Conservation (phyloP, 2,329 filamentous ascomycete species). For the Achaetomium macrosporum region DNA sequence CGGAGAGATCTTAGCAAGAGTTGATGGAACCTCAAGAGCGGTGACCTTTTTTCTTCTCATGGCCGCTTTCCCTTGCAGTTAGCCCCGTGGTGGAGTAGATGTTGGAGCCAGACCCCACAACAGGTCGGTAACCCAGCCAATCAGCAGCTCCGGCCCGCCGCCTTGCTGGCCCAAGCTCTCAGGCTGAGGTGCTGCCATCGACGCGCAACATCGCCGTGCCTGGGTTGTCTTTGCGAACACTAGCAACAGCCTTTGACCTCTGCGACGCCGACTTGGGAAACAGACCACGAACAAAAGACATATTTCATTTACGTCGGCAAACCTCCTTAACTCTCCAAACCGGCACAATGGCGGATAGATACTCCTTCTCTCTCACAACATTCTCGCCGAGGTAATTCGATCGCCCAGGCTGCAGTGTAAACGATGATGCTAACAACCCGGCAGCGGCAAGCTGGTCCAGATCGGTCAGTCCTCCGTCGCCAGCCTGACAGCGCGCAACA, state of each 20-base stretch:
- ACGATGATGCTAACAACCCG: constrained; percentile 20
- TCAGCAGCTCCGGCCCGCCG: constrained; percentile 12
- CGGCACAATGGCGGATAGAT: constrained; percentile 84
- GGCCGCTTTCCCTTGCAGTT: constrained; percentile 11
- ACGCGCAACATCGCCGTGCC: constrained; percentile 27
- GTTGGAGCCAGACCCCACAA: neutral
- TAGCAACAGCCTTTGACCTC: constrained; percentile 14
- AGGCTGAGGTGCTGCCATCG: constrained; percentile 21
- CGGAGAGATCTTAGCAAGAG: constrained; percentile 1
- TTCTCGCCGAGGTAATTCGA: constrained; percentile 90
- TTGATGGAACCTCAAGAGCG: neutral
- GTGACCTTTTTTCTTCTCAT: constrained; percentile 12
- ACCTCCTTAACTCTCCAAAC: constrained; percentile 18
- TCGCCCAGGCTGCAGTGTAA: constrained; percentile 10
- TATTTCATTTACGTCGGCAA: neutral
- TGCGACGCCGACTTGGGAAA: neutral
- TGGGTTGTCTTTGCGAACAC: constrained; percentile 20
- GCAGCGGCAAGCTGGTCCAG: constrained; percentile 96
- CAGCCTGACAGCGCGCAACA: neutral
- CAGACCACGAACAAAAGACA: neutral
- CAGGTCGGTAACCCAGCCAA: constrained; percentile 12
- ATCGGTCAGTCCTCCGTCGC: constrained; percentile 55
- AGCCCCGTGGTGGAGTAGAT: constrained; percentile 1
- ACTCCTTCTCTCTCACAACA: constrained; percentile 98
- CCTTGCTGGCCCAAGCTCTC: constrained; percentile 24